A percentile compares a stretch with the other conserved stretches of the same genome.
Evolutionary conservation across 2,329 filamentous ascomycete genomes (phyloP).

Genomic region (Zalaria obscura): DNA sequence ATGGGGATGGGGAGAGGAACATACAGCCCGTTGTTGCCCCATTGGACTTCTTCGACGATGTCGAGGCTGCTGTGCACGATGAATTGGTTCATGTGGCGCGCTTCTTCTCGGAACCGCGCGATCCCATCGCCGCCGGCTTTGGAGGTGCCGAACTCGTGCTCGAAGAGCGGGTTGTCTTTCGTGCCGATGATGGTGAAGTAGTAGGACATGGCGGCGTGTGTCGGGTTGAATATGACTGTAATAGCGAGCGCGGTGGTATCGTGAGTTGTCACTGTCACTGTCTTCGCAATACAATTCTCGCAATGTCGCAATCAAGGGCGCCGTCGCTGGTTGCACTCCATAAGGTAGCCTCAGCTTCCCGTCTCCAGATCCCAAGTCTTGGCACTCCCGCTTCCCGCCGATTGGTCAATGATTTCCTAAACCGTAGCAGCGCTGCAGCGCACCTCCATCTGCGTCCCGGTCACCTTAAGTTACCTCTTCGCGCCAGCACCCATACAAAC

Average conservation of each 20-base stretch:
- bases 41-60: slow-evolving; percentile 92
- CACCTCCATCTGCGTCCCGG: background rate
- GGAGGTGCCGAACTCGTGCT: slow-evolving; percentile 91
- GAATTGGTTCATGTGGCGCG: slow-evolving; percentile 92
- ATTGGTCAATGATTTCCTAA: slow-evolving; percentile 2
- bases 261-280: no score
- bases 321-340: no score
- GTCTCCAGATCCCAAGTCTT: slow-evolving; percentile 4
- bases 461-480: no score
- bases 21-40: slow-evolving; percentile 74
- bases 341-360: no score
- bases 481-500: slow-evolving; percentile 11
- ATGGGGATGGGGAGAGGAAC: slow-evolving; percentile 10
- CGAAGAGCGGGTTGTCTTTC: slow-evolving; percentile 90
- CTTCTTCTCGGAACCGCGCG: slow-evolving; percentile 74
- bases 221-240: background rate
- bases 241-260: no score
- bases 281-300: no score
- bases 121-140: slow-evolving; percentile 91
- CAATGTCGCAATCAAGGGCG: no score
- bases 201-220: slow-evolving; percentile 63
- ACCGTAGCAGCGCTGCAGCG: slow-evolving; percentile 10
- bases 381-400: slow-evolving; percentile 8
- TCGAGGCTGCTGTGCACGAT: slow-evolving; percentile 89
- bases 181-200: slow-evolving; percentile 96